These are phyloP conservation scores for Uromyces viciae-fabae DNA, from an alignment of 1,284 basidiomycete genomes.

Conservation along the genomic window DNA sequence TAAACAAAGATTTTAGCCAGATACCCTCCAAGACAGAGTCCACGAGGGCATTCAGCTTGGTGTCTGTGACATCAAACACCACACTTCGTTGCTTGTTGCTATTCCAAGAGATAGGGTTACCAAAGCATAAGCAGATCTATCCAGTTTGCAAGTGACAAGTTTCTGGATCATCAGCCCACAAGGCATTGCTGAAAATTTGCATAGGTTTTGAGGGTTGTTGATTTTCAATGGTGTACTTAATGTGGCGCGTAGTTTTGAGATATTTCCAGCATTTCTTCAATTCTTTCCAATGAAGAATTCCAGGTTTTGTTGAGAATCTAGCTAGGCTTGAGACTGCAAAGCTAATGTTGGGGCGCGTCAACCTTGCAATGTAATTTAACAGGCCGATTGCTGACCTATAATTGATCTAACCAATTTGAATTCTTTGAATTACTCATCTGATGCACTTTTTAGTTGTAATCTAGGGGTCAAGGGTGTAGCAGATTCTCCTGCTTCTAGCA, in stretches of 20 bases:
- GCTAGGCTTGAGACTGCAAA: background rate
- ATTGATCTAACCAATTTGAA: background rate
- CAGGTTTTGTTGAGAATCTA: background rate
- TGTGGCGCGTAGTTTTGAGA: background rate
- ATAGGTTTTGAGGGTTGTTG: too few species aligned
- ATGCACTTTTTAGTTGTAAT: background rate
- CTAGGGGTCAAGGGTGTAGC: background rate
- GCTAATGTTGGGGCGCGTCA: background rate
- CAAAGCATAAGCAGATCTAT: background rate
- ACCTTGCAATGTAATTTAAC: slow-evolving; percentile 2
- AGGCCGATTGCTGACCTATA: background rate
- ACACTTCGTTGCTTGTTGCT: background rate
- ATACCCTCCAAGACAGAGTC: slow-evolving; percentile 1
- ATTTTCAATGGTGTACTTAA: background rate
- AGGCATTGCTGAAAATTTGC: slow-evolving; percentile 17
- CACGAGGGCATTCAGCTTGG: background rate
- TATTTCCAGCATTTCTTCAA: background rate
- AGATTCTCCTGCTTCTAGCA: background rate
- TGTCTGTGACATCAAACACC: background rate
- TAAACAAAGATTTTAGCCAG: slow-evolving; percentile 13
- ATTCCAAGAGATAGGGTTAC: slow-evolving; percentile 3
- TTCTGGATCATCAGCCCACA: background rate
- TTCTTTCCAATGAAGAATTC: background rate
- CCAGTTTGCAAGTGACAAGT: background rate
- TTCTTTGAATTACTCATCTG: background rate